phyloP scores from a whole-genome alignment of 768 basidiomycete species.

The Leucocoprinus leucothites region DNA sequence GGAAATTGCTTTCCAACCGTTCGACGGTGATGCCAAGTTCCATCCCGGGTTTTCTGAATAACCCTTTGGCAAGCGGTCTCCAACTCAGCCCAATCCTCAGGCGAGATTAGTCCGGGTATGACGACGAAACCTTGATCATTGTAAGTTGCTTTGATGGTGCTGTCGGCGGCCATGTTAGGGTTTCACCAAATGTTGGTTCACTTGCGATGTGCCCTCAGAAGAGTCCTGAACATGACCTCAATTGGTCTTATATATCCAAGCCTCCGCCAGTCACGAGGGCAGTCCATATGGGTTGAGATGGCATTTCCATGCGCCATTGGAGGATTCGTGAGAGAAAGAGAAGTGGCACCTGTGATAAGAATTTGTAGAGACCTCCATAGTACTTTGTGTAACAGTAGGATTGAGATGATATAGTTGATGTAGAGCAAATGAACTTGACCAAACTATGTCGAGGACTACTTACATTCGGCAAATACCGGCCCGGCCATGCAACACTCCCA shows the following conservation, averaged over 20 bases:
- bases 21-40: constrained; percentile 62
- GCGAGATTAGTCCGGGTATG: constrained; percentile 50
- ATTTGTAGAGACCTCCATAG: too few species aligned
- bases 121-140: constrained; percentile 66
- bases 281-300: background rate
- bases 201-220: too few species aligned
- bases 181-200: too few species aligned
- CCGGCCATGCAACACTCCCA: too few species aligned
- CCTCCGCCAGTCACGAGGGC: background rate
- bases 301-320: background rate
- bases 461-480: too few species aligned
- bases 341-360: too few species aligned
- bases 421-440: too few species aligned
- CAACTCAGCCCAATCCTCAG: constrained; percentile 35
- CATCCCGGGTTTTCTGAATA: constrained; percentile 51
- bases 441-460: too few species aligned
- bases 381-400: too few species aligned
- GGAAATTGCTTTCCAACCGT: constrained; percentile 80
- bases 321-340: too few species aligned
- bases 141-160: constrained; percentile 44
- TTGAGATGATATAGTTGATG: too few species aligned
- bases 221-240: too few species aligned
- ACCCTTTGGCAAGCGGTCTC: constrained; percentile 48
- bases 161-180: background rate
- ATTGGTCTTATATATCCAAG: background rate